Conservation (phyloP, 768 basidiomycete species). For the Lactifluus echinatus region DNA sequence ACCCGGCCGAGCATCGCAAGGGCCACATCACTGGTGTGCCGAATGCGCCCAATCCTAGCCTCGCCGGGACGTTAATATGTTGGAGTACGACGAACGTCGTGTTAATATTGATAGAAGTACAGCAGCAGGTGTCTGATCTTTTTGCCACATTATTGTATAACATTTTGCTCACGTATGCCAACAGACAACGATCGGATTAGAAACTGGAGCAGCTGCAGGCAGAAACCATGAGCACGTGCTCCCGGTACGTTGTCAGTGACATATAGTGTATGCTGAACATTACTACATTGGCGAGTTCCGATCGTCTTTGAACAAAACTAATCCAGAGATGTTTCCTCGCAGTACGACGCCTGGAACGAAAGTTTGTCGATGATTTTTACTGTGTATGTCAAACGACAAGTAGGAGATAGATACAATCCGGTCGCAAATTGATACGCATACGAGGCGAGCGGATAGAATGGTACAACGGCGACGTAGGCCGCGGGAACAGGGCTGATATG, state of each 20-base stretch:
- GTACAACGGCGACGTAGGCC: conserved; percentile 13
- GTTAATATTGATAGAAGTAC: too few relatives aligned
- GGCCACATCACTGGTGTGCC: too few relatives aligned
- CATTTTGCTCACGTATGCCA: neutral
- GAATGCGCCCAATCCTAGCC: too few relatives aligned
- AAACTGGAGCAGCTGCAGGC: too few relatives aligned
- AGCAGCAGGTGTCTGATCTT: too few relatives aligned
- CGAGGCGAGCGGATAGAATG: conserved; percentile 12
- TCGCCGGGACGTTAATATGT: too few relatives aligned
- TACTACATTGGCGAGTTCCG: neutral
- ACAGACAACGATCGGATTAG: too few relatives aligned
- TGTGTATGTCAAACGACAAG: neutral
- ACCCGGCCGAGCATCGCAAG: too few relatives aligned
- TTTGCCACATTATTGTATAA: neutral
- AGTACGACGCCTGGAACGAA: neutral
- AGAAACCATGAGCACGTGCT: too few relatives aligned
- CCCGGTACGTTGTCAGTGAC: neutral
- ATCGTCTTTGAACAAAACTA: neutral
- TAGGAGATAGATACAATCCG: conserved; percentile 15
- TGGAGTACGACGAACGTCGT: too few relatives aligned
- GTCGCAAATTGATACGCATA: conserved; percentile 10
- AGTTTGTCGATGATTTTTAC: conserved; percentile 5
- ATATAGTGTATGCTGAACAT: neutral
- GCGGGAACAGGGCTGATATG: neutral
- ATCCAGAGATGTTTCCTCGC: neutral